phyloP scores from a whole-genome alignment of 2,329 filamentous ascomycete genomes.

The Colletotrichum tropicale region DNA sequence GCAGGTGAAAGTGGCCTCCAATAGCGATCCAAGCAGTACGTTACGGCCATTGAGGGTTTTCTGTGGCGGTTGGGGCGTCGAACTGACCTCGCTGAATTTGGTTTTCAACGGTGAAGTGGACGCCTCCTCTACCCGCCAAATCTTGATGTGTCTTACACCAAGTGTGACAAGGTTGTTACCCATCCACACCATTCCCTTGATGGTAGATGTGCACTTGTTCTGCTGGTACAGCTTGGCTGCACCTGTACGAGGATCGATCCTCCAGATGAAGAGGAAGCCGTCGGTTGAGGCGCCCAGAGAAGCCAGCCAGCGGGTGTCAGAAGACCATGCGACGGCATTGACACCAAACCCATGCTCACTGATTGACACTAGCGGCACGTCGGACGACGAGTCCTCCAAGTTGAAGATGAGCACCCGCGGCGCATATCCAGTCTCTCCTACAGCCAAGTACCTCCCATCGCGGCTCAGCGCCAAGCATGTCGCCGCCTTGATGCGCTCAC shows the following conservation, averaged over 20 bases:
- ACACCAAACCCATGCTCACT: constrained; percentile 92
- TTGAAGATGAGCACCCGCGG: constrained; percentile 91
- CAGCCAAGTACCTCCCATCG: constrained; percentile 85
- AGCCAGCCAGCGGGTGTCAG: constrained; percentile 84
- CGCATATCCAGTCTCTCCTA: constrained; percentile 94
- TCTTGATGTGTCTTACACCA: constrained; percentile 89
- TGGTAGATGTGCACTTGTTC: constrained; percentile 86
- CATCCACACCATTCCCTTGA: constrained; percentile 91
- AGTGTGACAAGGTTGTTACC: constrained; percentile 83
- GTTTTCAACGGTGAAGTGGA: constrained; percentile 68
- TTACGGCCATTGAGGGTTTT: constrained; percentile 88
- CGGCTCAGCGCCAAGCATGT: constrained; percentile 89
- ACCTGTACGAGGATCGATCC: constrained; percentile 81
- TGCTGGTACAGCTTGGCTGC: constrained; percentile 81
- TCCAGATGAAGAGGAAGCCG: constrained; percentile 92
- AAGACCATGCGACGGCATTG: constrained; percentile 85
- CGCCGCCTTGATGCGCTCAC: constrained; percentile 92
- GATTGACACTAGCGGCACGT: constrained; percentile 82
- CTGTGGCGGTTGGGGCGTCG: constrained; percentile 39
- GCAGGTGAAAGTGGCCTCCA: constrained; percentile 85
- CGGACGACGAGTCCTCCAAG: constrained; percentile 78
- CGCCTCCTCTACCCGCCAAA: constrained; percentile 83
- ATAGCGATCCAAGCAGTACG: constrained; percentile 79
- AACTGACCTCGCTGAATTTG: constrained; percentile 44
- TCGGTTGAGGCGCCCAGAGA: constrained; percentile 90